These are phyloP conservation scores for Nakataea oryzae DNA, from an alignment of 2,329 filamentous ascomycete species.

Conservation along the genomic window DNA sequence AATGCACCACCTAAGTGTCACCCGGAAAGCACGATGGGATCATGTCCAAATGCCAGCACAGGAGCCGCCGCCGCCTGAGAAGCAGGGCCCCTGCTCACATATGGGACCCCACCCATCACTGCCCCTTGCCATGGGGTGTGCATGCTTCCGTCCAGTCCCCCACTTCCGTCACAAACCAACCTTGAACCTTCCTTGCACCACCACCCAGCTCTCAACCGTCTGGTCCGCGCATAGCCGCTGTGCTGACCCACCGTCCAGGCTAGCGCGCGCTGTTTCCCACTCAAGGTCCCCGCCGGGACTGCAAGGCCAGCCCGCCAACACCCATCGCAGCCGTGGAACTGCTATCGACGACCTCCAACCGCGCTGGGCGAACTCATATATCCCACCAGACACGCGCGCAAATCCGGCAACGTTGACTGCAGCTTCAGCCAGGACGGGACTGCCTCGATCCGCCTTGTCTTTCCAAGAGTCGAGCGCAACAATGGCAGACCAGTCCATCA, in stretches of 20 bases:
- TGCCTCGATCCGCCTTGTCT: neutral
- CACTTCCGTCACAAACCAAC: neutral
- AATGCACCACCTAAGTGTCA: too few species aligned
- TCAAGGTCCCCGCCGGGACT: neutral
- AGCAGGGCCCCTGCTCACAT: neutral
- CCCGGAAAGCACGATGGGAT: too few species aligned
- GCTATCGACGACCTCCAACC: neutral
- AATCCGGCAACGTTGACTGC: neutral
- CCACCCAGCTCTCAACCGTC: neutral
- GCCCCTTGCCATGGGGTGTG: neutral
- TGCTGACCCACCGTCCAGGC: neutral
- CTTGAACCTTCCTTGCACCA: neutral
- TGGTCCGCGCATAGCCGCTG: neutral
- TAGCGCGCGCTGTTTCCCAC: neutral
- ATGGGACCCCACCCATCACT: neutral
- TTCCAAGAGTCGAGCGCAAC: conserved; percentile 9
- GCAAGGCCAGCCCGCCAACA: neutral
- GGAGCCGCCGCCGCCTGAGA: neutral
- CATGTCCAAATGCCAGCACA: neutral
- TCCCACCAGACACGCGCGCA: neutral
- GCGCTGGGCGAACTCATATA: neutral
- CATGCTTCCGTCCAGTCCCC: neutral
- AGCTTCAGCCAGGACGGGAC: neutral
- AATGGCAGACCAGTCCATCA: conserved; percentile 79
- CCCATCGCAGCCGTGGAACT: neutral